Evolutionary conservation across 2,329 filamentous ascomycete genomes (phyloP), one percentile per base, ranked within the genome.

Genomic region (Malbranchea zuffiana): DNA sequence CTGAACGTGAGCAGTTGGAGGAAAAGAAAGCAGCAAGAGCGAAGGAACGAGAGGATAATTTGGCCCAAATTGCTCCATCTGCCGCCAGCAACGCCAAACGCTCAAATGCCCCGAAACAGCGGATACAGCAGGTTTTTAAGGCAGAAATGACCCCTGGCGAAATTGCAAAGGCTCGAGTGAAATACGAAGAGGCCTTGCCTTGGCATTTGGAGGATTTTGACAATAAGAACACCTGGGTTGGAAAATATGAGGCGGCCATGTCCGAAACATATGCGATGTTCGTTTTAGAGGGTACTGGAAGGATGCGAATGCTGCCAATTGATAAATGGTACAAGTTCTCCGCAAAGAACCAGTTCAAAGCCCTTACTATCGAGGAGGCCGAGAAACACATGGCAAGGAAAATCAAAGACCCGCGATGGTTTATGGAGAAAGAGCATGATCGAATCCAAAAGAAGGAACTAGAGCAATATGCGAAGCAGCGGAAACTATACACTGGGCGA

Each of bases 151-250:
- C 75, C 1, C 72, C 72, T 63, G 66, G 90, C 72, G 70, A 92
- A 71, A 66, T 76, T 75, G 62, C 80, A 41, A 65, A 66, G 33
- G 66, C 71, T 27, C 67, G 74, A 41, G 63, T 78, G 27, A 73
- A 87, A 45, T 98, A 96, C 48, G 90, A 96, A 56, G 90, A 98
- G 59, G 85, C 88, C 3, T 67, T 95, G 33, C 90, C 90, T 4
- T 98, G 90, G 90, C 87, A 95, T 56, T 62, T 98, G 23, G 90
- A 98, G 56, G 90, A 98, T 57, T 92, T 87, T 26, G 88, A 98
- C 52, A 85, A 86, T 46, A 94, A 88, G 58, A 88, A 94, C 50
- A 82, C 83, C 2, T 96, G 87, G 85, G 79, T 90, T 21, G 90
- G 87, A 29, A 82, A 79, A 39, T 95, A 96, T 50, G 82, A 96